phyloP scores from a whole-genome alignment of 2,329 filamentous ascomycete species.

The Leptoxyphium fumago region DNA sequence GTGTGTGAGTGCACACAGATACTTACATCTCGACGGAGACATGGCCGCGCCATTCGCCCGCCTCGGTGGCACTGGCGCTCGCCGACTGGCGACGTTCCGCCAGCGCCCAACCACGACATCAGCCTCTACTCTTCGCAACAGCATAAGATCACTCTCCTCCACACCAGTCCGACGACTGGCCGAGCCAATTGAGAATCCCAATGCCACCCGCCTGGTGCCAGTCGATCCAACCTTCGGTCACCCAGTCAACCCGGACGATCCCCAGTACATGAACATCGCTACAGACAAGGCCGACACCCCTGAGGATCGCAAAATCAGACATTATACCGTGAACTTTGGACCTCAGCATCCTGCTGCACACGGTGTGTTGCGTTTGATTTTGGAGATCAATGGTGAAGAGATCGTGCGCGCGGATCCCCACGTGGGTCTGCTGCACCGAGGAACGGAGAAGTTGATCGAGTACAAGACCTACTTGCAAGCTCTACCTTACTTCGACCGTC shows the following conservation, averaged over 20 bases:
- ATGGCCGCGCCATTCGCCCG: constrained; percentile 61
- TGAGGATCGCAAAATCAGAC: constrained; percentile 72
- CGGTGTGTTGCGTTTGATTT: constrained; percentile 91
- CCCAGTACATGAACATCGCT: constrained; percentile 29
- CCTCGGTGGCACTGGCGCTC: constrained; percentile 53
- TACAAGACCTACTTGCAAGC: constrained; percentile 99
- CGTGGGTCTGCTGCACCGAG: constrained; percentile 87
- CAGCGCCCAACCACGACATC: constrained; percentile 27
- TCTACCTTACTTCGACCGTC: constrained; percentile 92
- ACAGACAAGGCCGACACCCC: constrained; percentile 31
- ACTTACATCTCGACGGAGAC: constrained; percentile 17
- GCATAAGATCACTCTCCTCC: constrained; percentile 50
- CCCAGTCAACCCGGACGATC: constrained; percentile 30
- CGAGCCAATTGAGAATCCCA: constrained; percentile 31
- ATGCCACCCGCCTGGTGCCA: constrained; percentile 49
- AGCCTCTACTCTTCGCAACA: constrained; percentile 15
- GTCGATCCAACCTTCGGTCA: constrained; percentile 49
- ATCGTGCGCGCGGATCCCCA: constrained; percentile 94
- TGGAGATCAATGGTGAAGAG: constrained; percentile 95
- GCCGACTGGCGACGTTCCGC: constrained; percentile 42
- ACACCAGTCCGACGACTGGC: constrained; percentile 49
- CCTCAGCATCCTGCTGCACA: constrained; percentile 97
- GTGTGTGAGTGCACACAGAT: too few species aligned
- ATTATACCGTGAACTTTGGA: constrained; percentile 99
- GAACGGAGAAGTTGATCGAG: constrained; percentile 98